Base-by-base conservation (phyloP, 768 basidiomycete genomes). In the Mycena haematopus region DNA sequence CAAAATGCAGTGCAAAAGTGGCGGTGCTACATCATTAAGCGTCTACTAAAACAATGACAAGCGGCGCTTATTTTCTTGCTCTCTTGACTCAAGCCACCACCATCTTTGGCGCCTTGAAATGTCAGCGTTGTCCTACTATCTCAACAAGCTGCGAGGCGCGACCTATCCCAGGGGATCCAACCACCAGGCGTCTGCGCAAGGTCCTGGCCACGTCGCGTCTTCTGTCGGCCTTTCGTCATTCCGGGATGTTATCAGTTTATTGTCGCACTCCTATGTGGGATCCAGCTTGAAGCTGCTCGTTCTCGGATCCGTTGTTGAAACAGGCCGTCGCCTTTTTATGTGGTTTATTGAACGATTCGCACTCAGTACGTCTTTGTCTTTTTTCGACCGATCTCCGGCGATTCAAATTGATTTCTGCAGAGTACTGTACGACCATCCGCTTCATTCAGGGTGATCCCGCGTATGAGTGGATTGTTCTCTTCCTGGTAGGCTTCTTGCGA, bases 401-500 rank as follows among this genome's bases (percentile, higher is more conserved):
- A n/a, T 15, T 57, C 27, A 31, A 31, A 15, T 6, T 22, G 38
- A 49, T 53, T 25, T 51, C 7, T 58, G 21, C 61, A 84, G 82
- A 78, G 55, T 81, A 78, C 58, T 78, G 74, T 7, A 77, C 82
- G 11, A 80, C 80, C 7, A 79, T 80, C 0, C 75, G 77, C 36
- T 83, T 84, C 60, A 70, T 72, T n/a, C 74, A 81, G 63, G 79
- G 80, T 10, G 82, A 84, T 62, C 81, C 79, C 0, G 74, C 80
- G 1, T 83, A 81, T 60, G 82, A 84, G 52, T 84, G 82, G 82
- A 74, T 84, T 7, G 66, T 81, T 1, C 70, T 77, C 10, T 80
- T 81, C 56, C 67, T 84, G 53, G 82, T 82, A 49, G 56, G 54
- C 53, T n/a, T 33, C 33, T 21, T 21, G 5, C 27, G 13, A 75